Base-by-base conservation (phyloP, 148 eudicot genomes). In the Camellia japonica region DNA sequence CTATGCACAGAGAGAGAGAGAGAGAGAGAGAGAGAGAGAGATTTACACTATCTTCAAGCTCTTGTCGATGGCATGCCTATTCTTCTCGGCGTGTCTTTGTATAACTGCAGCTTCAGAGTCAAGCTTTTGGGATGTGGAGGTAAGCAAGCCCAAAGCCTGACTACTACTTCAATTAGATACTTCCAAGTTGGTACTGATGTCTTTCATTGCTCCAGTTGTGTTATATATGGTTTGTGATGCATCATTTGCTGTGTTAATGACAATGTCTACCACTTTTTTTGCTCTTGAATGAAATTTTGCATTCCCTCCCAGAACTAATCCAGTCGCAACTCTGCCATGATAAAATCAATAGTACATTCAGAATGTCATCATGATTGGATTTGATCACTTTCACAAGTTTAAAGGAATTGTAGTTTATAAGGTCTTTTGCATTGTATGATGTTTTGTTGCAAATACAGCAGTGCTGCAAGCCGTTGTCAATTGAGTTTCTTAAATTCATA, bases 221-320 rank as follows among this genome's bases (percentile, higher is more conserved):
- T 23, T 23, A 23, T 23, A 23, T 23, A 23, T 23, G 23, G 23
- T 23, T 23, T 23, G 0, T 23, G 23, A 23, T 23, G 23, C 23
- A 23, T 23, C 23, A 23, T 23, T 23, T 23, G 23, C 0, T 23
- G 23, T 23, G 23, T 23, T 23, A 41, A 90, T 86, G 64, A 93
- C 77, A 3, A 86, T 84, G 56, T 83, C 84, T 61, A 91, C 80
- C 47, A 93, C 81, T 16, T 85, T 89, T 72, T 90, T 86, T 77
- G 94, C 90, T 80, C 93, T 86, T 15, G 92, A 85, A 84, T 89
- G 91, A 65, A 90, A 86, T 58, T 81, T 82, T 9, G 77, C 80
- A 49, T 77, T 84, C 8, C 93, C 94, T 70, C 88, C 91, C 18
- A 91, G 86, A 74, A 84, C 92, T 6, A 87, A 69, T 8, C 93